Percentiles rank a stretch among this genome's conserved stretches.
Evolutionary conservation across 2,329 filamentous ascomycete genomes (phyloP).

Genomic region (Ophiostoma montium): DNA sequence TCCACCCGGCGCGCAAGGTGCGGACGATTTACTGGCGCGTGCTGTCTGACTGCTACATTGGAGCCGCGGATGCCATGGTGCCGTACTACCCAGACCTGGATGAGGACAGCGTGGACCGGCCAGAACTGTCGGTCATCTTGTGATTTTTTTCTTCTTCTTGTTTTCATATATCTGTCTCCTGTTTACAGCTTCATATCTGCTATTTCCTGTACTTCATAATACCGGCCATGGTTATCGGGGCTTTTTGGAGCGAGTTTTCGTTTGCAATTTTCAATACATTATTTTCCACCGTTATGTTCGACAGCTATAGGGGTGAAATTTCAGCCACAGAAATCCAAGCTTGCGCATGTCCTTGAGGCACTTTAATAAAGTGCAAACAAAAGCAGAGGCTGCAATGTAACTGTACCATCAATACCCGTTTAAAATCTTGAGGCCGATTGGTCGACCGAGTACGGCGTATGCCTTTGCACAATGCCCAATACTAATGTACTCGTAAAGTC

Average conservation of each 20-base stretch:
- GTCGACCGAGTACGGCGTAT: no score
- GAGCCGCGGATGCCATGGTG: constrained; percentile 85
- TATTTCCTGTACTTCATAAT: background rate
- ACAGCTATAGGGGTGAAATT: background rate
- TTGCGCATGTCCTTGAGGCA: no score
- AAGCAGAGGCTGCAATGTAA: background rate
- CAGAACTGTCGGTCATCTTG: constrained; percentile 72
- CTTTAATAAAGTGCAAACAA: background rate
- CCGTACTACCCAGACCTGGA: constrained; percentile 86
- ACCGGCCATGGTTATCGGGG: background rate
- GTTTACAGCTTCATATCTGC: background rate
- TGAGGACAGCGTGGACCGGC: constrained; percentile 63
- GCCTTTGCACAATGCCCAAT: no score
- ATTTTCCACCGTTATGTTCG: no score
- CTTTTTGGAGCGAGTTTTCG: constrained; percentile 4
- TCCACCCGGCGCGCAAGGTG: constrained; percentile 93
- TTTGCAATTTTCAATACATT: background rate
- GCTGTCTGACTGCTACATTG: constrained; percentile 95
- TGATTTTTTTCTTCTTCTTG: constrained; percentile 23
- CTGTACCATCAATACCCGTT: no score
- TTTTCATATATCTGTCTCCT: background rate
- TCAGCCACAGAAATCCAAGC: no score
- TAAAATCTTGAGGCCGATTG: no score
- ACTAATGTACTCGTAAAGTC: no score
- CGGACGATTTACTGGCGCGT: constrained; percentile 89